Conservation (phyloP, 2,329 filamentous ascomycete species). For the Claviceps sorghi region DNA sequence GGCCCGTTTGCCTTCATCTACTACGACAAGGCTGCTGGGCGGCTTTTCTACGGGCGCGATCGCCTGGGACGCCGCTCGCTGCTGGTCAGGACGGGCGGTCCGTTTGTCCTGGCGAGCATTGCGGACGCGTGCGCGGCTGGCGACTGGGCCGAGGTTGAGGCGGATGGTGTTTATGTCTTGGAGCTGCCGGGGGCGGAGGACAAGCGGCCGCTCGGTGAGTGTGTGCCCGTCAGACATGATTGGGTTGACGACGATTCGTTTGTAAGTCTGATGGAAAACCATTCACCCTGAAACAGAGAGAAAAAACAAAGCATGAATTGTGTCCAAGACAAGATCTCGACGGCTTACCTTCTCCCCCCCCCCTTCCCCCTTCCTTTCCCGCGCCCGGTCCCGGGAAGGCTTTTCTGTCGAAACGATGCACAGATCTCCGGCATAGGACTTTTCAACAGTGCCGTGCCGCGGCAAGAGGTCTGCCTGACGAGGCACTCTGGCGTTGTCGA, state of each 20-base stretch:
- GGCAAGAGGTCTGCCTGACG: slow-evolving; percentile 12
- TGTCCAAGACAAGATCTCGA: slow-evolving; percentile 6
- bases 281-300: neutral
- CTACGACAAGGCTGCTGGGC: slow-evolving; percentile 47
- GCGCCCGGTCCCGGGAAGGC: too few species aligned
- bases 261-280: slow-evolving; percentile 25
- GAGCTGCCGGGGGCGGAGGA: slow-evolving; percentile 27
- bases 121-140: slow-evolving; percentile 31
- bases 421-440: slow-evolving; percentile 39
- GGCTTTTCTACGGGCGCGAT: slow-evolving; percentile 73
- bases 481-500: slow-evolving; percentile 33
- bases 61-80: slow-evolving; percentile 77
- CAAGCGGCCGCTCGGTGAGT: slow-evolving; percentile 1
- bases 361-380: too few species aligned
- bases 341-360: slow-evolving; percentile 26
- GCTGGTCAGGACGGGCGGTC: slow-evolving; percentile 36
- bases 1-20: slow-evolving; percentile 88
- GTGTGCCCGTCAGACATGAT: slow-evolving; percentile 12
- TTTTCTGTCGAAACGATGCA: neutral
- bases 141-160: slow-evolving; percentile 67
- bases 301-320: neutral
- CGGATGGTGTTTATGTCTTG: slow-evolving; percentile 64
- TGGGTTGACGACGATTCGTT: slow-evolving; percentile 24
- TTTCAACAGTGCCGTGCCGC: slow-evolving; percentile 35
- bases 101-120: slow-evolving; percentile 56